Conservation (phyloP, 768 basidiomycete species). For the Sistotremastrum niveocremeum region DNA sequence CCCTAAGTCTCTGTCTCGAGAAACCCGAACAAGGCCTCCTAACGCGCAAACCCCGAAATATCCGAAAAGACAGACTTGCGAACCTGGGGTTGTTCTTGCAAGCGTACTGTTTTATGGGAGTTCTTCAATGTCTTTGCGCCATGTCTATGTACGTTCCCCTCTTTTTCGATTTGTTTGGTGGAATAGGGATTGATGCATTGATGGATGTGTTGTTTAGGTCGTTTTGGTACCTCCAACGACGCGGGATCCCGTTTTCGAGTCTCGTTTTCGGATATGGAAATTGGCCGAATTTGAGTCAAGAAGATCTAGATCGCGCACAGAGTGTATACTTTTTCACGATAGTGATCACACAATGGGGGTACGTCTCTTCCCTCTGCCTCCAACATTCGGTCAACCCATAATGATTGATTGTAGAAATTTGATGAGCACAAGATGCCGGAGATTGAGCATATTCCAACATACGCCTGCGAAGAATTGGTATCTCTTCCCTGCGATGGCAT, state of each 20-base stretch:
- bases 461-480: conserved; percentile 33
- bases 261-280: conserved; percentile 32
- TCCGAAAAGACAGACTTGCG: conserved; percentile 34
- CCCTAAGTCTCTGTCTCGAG: conserved; percentile 27
- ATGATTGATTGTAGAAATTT: conserved; percentile 23
- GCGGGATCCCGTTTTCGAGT: conserved; percentile 28
- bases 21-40: conserved; percentile 42
- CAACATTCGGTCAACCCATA: too few species aligned
- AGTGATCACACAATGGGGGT: conserved; percentile 46
- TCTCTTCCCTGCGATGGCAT: conserved; percentile 32
- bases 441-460: conserved; percentile 40
- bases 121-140: conserved; percentile 33
- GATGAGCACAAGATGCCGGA: conserved; percentile 40
- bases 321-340: conserved; percentile 39
- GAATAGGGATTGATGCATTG: conserved; percentile 20
- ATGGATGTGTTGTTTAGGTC: conserved; percentile 21
- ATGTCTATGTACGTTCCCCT: conserved; percentile 30
- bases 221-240: not conserved
- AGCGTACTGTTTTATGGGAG: conserved; percentile 33
- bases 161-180: conserved; percentile 25
- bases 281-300: conserved; percentile 25
- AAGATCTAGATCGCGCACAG: conserved; percentile 33
- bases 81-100: conserved; percentile 36
- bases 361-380: too few species aligned
- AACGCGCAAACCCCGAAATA: conserved; percentile 34